Evolutionary conservation across 345 rosid species (phyloP).

Genomic region (Heritiera littoralis): DNA sequence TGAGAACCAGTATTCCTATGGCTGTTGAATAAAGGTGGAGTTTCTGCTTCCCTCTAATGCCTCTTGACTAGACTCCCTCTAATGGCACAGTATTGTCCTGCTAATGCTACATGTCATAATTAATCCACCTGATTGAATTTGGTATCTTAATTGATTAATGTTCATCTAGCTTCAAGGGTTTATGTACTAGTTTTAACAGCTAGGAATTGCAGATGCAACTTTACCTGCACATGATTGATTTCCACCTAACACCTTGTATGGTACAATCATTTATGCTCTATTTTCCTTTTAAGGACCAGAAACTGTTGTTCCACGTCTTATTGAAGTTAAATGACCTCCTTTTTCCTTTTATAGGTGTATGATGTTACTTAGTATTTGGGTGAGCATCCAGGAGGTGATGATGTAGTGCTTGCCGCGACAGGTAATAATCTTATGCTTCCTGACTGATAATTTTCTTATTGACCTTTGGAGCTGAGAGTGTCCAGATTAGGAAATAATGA

Average conservation of each 20-base stretch:
- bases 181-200: no score
- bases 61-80: neutral
- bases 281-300: neutral
- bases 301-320: neutral
- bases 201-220: neutral
- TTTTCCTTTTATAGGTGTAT: slow-evolving; percentile 58
- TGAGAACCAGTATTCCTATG: neutral
- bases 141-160: neutral
- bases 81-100: neutral
- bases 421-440: slow-evolving; percentile 43
- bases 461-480: neutral
- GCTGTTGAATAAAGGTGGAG: neutral
- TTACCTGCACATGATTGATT: slow-evolving; percentile 2
- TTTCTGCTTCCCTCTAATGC: neutral
- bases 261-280: neutral
- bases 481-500: neutral
- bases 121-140: neutral
- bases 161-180: neutral
- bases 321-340: neutral
- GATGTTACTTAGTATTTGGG: slow-evolving; percentile 81
- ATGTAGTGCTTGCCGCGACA: slow-evolving; percentile 67
- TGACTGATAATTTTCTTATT: neutral
- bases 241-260: neutral
- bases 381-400: slow-evolving; percentile 96
- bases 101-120: neutral